These are phyloP conservation scores for Vitis rupestris DNA, from an alignment of 164 flowering plant species.

Conservation along the genomic window DNA sequence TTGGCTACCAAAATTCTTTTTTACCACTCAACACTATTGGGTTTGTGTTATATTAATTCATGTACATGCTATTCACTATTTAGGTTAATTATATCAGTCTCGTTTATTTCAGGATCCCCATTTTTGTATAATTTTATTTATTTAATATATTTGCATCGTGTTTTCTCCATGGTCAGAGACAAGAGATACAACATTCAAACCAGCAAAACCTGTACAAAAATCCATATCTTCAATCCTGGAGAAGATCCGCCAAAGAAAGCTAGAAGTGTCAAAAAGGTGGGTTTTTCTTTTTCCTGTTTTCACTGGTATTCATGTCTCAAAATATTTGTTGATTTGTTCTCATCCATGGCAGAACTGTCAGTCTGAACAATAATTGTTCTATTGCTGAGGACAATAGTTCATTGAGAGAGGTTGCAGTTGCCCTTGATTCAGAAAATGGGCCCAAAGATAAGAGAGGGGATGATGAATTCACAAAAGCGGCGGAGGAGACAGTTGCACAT, in stretches of 20 bases:
- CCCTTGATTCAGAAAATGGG: conserved; percentile 16
- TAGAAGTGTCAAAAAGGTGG: conserved; percentile 65
- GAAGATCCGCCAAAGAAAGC: conserved; percentile 78
- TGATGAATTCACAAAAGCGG: conserved; percentile 8
- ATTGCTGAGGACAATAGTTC: conserved; percentile 14
- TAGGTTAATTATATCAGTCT: too few relatives aligned
- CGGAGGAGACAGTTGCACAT: conserved; percentile 23
- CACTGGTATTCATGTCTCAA: background rate
- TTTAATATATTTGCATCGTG: background rate
- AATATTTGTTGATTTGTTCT: background rate
- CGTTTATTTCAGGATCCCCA: too few relatives aligned
- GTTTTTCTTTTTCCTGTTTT: conserved; percentile 9
- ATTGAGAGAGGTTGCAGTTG: conserved; percentile 17
- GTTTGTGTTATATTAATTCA: too few relatives aligned
- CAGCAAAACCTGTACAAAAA: conserved; percentile 62
- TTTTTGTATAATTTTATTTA: background rate
- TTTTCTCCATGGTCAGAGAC: conserved; percentile 44
- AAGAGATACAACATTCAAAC: conserved; percentile 69
- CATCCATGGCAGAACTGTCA: conserved; percentile 26
- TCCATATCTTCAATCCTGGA: conserved; percentile 81
- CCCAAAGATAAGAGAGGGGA: conserved; percentile 8
- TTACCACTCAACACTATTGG: too few relatives aligned
- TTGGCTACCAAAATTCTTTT: too few relatives aligned
- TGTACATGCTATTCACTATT: too few relatives aligned
- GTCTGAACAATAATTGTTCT: conserved; percentile 9